Evolutionary conservation across 805 yeast genomes (phyloP).

Genomic region (Danielozyma ontarioensis): DNA sequence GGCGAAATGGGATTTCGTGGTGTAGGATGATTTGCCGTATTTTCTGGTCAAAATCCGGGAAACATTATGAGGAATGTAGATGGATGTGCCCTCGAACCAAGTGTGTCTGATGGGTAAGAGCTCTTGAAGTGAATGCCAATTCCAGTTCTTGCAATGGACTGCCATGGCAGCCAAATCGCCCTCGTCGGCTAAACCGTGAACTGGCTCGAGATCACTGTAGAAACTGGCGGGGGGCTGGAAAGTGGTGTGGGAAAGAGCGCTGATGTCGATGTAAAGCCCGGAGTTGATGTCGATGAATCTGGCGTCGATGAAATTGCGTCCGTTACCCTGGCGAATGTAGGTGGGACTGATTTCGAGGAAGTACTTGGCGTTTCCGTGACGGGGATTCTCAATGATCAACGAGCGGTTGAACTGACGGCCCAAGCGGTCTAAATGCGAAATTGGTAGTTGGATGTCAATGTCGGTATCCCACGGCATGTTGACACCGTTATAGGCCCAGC

Average conservation of each 20-base stretch:
- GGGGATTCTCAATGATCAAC: constrained; percentile 11
- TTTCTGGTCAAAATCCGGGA: constrained; percentile 24
- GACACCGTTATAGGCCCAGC: constrained; percentile 15
- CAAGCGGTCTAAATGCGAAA: constrained; percentile 10
- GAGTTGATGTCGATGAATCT: constrained; percentile 27
- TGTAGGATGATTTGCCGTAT: constrained; percentile 26
- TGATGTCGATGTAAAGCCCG: constrained; percentile 22
- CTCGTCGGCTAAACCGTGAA: neutral
- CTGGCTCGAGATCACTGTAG: neutral
- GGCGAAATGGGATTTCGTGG: constrained; percentile 20
- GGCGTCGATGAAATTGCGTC: constrained; percentile 15
- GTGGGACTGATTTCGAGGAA: constrained; percentile 16
- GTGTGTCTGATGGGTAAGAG: constrained; percentile 31
- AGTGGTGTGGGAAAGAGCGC: constrained; percentile 9
- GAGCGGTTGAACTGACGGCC: constrained; percentile 9
- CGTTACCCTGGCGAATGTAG: constrained; percentile 13
- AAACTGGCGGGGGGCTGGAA: constrained; percentile 6
- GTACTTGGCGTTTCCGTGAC: constrained; percentile 14
- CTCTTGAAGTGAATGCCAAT: constrained; percentile 34
- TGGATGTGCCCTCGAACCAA: constrained; percentile 32
- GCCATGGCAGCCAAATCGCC: constrained; percentile 8
- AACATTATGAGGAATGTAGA: constrained; percentile 30
- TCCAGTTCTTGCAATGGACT: constrained; percentile 36
- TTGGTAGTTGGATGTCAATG: constrained; percentile 13
- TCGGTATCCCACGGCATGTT: constrained; percentile 17